Conservation (phyloP, 495 filamentous ascomycete species). For the Amniculicola lignicola region DNA sequence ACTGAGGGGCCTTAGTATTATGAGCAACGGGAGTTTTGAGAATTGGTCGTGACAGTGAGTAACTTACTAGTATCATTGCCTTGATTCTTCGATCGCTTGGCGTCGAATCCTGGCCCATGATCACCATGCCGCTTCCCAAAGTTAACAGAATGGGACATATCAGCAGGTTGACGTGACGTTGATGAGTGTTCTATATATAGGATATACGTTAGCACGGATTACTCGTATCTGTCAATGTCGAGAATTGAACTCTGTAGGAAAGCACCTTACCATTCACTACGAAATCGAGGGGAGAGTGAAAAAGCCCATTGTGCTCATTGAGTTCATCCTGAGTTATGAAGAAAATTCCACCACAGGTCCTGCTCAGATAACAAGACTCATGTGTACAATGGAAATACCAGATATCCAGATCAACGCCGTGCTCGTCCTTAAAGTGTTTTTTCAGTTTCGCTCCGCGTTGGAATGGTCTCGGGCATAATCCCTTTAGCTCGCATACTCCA, state of each 20-base stretch:
- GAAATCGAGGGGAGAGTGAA: too few species aligned
- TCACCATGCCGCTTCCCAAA: conserved; percentile 3
- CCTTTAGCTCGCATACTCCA: conserved; percentile 1
- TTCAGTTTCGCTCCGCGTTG: not conserved
- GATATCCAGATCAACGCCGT: not conserved
- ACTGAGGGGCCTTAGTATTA: not conserved
- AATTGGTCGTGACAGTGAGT: not conserved
- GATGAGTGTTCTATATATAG: not conserved
- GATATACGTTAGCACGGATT: not conserved
- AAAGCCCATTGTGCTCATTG: not conserved
- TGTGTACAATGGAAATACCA: not conserved
- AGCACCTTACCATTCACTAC: too few species aligned
- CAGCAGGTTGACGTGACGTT: too few species aligned
- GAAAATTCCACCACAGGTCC: conserved; percentile 9
- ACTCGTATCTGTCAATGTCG: not conserved
- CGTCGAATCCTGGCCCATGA: not conserved
- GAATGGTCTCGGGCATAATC: not conserved
- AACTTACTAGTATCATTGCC: not conserved
- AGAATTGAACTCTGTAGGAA: not conserved
- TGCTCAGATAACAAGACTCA: not conserved
- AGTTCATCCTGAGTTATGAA: conserved; percentile 4
- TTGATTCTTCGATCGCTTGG: conserved; percentile 2
- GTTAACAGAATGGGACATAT: not conserved
- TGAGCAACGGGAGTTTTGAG: not conserved
- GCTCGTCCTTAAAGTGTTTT: conserved; percentile 10